Conservation (phyloP, 345 rosid genomes). For the Dipteronia sinensis region DNA sequence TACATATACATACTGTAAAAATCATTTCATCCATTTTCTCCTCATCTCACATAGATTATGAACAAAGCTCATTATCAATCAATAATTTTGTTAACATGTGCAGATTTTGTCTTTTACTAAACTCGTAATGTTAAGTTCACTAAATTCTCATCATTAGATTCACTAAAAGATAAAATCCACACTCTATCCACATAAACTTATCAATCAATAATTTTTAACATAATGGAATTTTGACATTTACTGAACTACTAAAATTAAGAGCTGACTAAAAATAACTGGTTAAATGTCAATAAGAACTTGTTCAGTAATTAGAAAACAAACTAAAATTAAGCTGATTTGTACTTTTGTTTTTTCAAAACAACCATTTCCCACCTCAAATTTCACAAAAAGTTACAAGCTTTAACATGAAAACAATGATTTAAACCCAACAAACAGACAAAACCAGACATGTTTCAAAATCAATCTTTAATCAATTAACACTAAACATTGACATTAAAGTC, state of each 20-base stretch:
- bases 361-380: not conserved
- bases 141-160: no score
- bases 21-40: constrained; percentile 1
- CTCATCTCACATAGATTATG: not conserved
- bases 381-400: not conserved
- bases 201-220: no score
- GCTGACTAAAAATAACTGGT: not conserved
- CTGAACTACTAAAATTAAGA: no score
- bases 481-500: not conserved
- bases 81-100: no score
- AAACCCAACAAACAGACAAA: not conserved
- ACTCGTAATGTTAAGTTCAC: no score
- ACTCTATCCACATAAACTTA: no score
- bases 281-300: not conserved
- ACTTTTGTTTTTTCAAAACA: not conserved
- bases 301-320: not conserved
- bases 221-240: no score
- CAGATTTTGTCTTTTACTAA: no score
- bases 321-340: not conserved
- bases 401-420: not conserved
- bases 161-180: no score
- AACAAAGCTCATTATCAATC: not conserved
- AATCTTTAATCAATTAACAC: no score
- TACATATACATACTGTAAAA: not conserved
- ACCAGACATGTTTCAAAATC: no score